A percentile compares a stretch with the other conserved stretches of the same genome.
Conservation (phyloP, 805 yeast species). For the Diddensiella santjacobensis region DNA sequence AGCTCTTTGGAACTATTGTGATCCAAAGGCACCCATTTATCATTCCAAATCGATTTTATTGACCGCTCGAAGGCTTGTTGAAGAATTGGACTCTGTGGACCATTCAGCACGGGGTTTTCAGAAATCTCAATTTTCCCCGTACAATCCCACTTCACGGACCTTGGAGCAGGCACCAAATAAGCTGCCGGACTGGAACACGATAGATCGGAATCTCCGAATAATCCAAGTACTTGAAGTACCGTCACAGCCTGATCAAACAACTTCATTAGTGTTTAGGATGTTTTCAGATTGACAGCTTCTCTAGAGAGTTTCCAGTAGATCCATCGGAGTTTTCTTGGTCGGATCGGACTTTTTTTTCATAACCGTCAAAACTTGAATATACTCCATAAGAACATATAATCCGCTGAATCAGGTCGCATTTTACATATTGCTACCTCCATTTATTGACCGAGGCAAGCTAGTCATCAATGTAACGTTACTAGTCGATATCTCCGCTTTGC, state of each 20-base stretch:
- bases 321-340: too few relatives aligned
- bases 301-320: too few relatives aligned
- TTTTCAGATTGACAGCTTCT: too few relatives aligned
- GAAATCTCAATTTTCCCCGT: constrained; percentile 9
- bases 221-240: background rate
- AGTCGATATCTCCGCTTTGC: too few relatives aligned
- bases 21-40: constrained; percentile 1
- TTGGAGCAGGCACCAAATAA: constrained; percentile 25
- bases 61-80: background rate
- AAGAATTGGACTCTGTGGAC: background rate
- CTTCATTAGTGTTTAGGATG: too few relatives aligned
- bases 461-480: too few relatives aligned
- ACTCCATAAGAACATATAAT: too few relatives aligned
- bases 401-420: too few relatives aligned
- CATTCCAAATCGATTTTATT: background rate
- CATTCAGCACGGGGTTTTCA: background rate
- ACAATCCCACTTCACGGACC: constrained; percentile 16
- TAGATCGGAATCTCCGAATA: background rate
- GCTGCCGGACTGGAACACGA: constrained; percentile 4
- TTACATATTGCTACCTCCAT: too few relatives aligned
- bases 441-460: too few relatives aligned
- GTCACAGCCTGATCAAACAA: background rate
- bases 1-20: background rate
- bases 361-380: too few relatives aligned
- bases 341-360: too few relatives aligned